Conservation (phyloP, 2,329 filamentous ascomycete genomes). For the Cladosporium austrohemisphaericum region DNA sequence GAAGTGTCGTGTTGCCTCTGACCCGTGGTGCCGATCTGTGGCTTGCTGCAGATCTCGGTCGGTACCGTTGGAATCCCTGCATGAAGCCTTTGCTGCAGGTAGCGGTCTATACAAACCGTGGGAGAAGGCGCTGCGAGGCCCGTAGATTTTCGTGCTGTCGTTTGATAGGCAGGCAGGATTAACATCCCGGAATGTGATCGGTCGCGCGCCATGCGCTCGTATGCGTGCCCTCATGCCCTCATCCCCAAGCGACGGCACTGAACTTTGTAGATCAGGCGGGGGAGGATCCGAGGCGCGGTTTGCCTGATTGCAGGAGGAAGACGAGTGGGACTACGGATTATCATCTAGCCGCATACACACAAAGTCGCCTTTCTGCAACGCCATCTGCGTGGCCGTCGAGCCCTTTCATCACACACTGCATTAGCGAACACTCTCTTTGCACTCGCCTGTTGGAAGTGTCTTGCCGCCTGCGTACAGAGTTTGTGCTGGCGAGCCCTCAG, state of each 20-base stretch:
- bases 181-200: conserved; percentile 7
- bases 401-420: conserved; percentile 2
- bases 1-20: background rate
- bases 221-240: too few species aligned
- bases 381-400: background rate
- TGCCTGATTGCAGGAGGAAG: conserved; percentile 9
- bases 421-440: background rate
- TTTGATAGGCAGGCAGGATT: background rate
- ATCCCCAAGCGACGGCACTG: too few species aligned
- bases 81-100: background rate
- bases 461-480: too few species aligned
- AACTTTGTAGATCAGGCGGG: conserved; percentile 8
- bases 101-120: background rate
- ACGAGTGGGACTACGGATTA: background rate
- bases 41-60: conserved; percentile 4
- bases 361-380: background rate
- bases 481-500: too few species aligned
- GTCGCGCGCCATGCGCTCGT: too few species aligned
- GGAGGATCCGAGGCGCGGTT: conserved; percentile 4
- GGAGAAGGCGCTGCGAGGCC: background rate
- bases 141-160: background rate
- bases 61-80: conserved; percentile 5
- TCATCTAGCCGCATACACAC: too few species aligned
- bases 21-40: background rate
- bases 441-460: background rate